Conservation (phyloP, 768 basidiomycete genomes). For the Candolleomyces aberdarensis region DNA sequence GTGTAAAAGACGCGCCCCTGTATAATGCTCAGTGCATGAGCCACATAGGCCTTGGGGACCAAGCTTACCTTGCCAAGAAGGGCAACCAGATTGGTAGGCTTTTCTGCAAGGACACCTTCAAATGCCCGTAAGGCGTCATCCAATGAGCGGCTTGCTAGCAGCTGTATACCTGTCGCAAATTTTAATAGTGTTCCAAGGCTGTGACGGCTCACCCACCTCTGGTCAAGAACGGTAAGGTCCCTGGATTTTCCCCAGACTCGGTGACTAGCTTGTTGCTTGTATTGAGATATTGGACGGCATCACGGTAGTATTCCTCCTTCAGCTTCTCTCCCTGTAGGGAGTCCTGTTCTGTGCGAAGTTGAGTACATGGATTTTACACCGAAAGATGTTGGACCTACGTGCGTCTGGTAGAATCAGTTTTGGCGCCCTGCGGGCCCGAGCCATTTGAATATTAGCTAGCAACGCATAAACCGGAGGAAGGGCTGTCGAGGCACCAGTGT, state of each 20-base stretch:
- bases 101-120: slow-evolving; percentile 70
- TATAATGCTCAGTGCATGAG: slow-evolving; percentile 4
- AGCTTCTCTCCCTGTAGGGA: slow-evolving; percentile 53
- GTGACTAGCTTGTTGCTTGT: slow-evolving; percentile 50
- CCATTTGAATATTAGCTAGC: slow-evolving; percentile 82
- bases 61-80: slow-evolving; percentile 76
- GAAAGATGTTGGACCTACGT: slow-evolving; percentile 45
- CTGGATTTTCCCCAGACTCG: slow-evolving; percentile 57
- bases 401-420: slow-evolving; percentile 72
- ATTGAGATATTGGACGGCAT: slow-evolving; percentile 70
- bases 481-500: slow-evolving; percentile 45
- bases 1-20: slow-evolving; percentile 87
- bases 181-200: neutral
- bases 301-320: slow-evolving; percentile 66
- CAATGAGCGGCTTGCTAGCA: slow-evolving; percentile 75
- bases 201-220: slow-evolving; percentile 45
- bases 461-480: slow-evolving; percentile 76
- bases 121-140: slow-evolving; percentile 82
- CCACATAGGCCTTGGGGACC: neutral
- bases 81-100: slow-evolving; percentile 86
- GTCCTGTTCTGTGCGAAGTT: slow-evolving; percentile 53
- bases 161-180: slow-evolving; percentile 62
- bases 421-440: slow-evolving; percentile 78
- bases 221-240: slow-evolving; percentile 59
- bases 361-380: neutral